These are phyloP conservation scores for Fusarium sp. DNA, from an alignment of 2,329 filamentous ascomycete genomes.

Conservation along the genomic window DNA sequence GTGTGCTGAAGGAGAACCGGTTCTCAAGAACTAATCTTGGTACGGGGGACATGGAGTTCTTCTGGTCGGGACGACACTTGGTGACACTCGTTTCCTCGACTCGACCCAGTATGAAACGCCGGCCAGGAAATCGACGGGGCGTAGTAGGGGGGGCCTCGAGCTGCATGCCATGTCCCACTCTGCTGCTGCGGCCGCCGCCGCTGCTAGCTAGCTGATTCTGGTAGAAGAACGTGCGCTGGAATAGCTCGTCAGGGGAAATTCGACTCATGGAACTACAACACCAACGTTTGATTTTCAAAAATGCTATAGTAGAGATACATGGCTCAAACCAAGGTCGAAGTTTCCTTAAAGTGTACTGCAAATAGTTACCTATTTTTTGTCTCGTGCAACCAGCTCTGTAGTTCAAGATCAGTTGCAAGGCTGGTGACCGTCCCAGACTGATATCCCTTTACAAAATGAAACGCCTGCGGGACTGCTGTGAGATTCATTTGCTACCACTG, in stretches of 20 bases:
- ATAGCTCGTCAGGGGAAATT: constrained; percentile 11
- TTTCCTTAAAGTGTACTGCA: background rate
- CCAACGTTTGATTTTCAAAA: constrained; percentile 25
- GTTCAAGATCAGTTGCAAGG: background rate
- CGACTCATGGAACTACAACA: constrained; percentile 18
- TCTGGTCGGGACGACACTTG: background rate
- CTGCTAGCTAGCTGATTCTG: background rate
- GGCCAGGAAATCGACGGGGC: background rate
- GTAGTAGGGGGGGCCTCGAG: background rate
- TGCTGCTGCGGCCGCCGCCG: constrained; percentile 1
- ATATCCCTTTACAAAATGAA: constrained; percentile 9
- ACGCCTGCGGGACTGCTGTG: constrained; percentile 4
- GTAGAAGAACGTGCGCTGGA: constrained; percentile 25
- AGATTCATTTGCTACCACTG: constrained; percentile 4
- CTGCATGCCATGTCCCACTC: constrained; percentile 14
- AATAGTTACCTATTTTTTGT: background rate
- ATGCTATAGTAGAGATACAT: background rate
- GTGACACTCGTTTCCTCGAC: background rate
- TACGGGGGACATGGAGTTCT: background rate
- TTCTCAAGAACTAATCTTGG: constrained; percentile 28
- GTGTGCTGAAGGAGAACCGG: constrained; percentile 46
- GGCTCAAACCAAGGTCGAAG: background rate
- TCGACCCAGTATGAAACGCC: constrained; percentile 5
- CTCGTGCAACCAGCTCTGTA: constrained; percentile 3
- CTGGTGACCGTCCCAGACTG: constrained; percentile 7